Evolutionary conservation across 495 filamentous ascomycete species (phyloP).

Genomic region (Podospora pseudoanserina): DNA sequence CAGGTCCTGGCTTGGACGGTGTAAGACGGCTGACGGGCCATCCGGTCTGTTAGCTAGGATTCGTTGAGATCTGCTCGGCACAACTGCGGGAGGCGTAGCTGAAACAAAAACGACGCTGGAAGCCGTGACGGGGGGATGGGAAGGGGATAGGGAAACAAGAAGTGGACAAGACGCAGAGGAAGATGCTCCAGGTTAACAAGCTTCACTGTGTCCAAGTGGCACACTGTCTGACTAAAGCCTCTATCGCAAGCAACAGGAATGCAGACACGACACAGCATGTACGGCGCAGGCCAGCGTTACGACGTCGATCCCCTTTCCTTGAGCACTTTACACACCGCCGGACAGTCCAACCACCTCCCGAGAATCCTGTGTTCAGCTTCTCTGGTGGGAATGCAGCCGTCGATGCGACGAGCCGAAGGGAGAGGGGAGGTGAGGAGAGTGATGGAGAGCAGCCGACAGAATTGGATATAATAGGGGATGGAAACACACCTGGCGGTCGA

Average conservation of each 20-base stretch:
- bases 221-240: conserved; percentile 3
- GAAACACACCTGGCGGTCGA: not conserved
- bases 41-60: conserved; percentile 18
- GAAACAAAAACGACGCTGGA: conserved; percentile 21
- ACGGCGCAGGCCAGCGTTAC: not conserved
- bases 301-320: not conserved
- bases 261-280: not conserved
- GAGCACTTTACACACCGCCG: not conserved
- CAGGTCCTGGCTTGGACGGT: conserved; percentile 1
- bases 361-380: not conserved
- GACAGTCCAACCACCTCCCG: not conserved
- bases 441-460: not conserved
- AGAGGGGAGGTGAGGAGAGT: too few relatives aligned
- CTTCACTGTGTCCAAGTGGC: not conserved
- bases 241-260: not conserved
- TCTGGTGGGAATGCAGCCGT: not conserved
- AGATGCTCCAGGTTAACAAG: conserved; percentile 3
- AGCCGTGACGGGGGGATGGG: conserved; percentile 9
- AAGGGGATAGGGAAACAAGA: conserved; percentile 2
- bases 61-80: conserved; percentile 7
- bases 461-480: not conserved
- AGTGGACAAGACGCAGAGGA: not conserved
- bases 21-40: conserved; percentile 3
- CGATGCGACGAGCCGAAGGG: not conserved
- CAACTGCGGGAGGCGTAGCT: conserved; percentile 17